Percentiles rank a stretch among this genome's conserved stretches.
phyloP scores from a whole-genome alignment of 2,329 filamentous ascomycete species.

The Sclerotinia trifoliorum region DNA sequence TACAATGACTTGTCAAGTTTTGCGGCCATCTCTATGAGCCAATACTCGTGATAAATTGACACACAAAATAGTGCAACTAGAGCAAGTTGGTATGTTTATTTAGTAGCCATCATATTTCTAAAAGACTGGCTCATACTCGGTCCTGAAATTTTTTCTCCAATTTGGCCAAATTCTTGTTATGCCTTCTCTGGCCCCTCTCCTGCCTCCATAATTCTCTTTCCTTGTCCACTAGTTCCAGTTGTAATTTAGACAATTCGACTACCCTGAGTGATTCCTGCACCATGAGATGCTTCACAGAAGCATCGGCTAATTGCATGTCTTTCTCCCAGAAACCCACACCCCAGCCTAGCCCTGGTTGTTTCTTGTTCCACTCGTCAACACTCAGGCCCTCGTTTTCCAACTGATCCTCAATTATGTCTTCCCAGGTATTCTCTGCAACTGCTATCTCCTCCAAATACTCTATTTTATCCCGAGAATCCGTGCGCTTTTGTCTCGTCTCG shows the following conservation, averaged over 20 bases:
- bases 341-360: slow-evolving; percentile 20
- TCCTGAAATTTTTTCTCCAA: slow-evolving; percentile 18
- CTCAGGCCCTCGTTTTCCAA: slow-evolving; percentile 19
- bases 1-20: neutral
- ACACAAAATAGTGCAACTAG: neutral
- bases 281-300: slow-evolving; percentile 32
- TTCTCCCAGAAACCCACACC: slow-evolving; percentile 18
- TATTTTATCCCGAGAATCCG: slow-evolving; percentile 44
- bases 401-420: slow-evolving; percentile 34
- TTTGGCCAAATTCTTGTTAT: slow-evolving; percentile 25
- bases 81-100: neutral
- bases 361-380: slow-evolving; percentile 15
- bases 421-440: slow-evolving; percentile 54
- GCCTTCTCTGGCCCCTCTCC: slow-evolving; percentile 37
- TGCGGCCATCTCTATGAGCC: neutral
- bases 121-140: slow-evolving; percentile 1
- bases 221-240: slow-evolving; percentile 44
- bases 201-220: slow-evolving; percentile 46
- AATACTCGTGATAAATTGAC: neutral
- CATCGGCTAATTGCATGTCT: slow-evolving; percentile 2
- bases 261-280: slow-evolving; percentile 42
- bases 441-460: slow-evolving; percentile 45
- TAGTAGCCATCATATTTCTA: neutral
- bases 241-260: slow-evolving; percentile 34
- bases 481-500: slow-evolving; percentile 44